Conservation (phyloP, 441 rosid species). For the Brassica hybrid region DNA sequence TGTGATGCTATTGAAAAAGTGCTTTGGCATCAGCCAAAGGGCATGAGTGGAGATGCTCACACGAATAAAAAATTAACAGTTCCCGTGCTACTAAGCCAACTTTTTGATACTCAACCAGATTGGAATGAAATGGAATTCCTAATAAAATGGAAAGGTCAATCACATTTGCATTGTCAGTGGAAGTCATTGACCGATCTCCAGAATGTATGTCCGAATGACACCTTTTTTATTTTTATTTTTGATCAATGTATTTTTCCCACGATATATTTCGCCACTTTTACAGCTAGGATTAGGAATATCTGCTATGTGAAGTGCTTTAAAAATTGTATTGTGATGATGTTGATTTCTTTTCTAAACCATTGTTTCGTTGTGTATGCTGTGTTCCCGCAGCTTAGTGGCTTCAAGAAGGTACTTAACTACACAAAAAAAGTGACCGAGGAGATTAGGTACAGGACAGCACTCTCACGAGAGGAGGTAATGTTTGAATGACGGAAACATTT, state of each 20-base stretch:
- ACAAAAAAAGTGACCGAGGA: conserved; percentile 94
- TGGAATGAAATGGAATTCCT: conserved; percentile 94
- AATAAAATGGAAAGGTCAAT: conserved; percentile 99
- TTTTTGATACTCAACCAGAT: conserved; percentile 83
- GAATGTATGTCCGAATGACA: conserved; percentile 65
- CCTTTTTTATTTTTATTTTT: conserved; percentile 17
- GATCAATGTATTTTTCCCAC: conserved; percentile 17
- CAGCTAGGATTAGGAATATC: conserved; percentile 4
- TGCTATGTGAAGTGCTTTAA: not conserved
- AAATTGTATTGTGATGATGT: not conserved
- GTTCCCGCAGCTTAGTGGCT: conserved; percentile 90
- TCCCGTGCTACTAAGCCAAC: conserved; percentile 75
- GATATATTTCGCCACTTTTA: not conserved
- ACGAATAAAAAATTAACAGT: conserved; percentile 65
- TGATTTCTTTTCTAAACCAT: conserved; percentile 25
- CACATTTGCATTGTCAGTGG: conserved; percentile 99
- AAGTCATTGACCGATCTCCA: conserved; percentile 83
- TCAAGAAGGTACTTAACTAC: conserved; percentile 95
- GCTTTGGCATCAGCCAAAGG: conserved; percentile 97
- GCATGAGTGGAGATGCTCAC: conserved; percentile 77
- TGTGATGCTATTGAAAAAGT: conserved; percentile 94
- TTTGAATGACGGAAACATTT: conserved; percentile 25
- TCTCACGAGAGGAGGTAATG: conserved; percentile 96
- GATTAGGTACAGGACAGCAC: conserved; percentile 69
- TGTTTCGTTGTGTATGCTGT: conserved; percentile 18